phyloP scores from a whole-genome alignment of 2,329 filamentous ascomycete species.

The Paradendryphiella salina region DNA sequence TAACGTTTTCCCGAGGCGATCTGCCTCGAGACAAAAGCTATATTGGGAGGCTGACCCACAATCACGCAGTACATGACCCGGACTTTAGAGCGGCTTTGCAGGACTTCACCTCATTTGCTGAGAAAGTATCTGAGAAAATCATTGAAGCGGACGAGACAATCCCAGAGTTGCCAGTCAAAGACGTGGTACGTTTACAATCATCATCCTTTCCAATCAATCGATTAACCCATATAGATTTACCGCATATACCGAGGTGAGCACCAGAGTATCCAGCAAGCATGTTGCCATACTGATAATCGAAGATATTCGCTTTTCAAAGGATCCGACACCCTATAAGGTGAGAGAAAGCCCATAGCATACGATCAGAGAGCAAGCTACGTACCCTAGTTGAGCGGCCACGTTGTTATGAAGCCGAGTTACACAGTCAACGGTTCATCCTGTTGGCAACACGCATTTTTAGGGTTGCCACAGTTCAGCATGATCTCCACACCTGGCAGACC shows the following conservation, averaged over 20 bases:
- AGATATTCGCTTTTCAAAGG: conserved; percentile 81
- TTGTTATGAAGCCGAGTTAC: neutral
- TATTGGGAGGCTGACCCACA: conserved; percentile 16
- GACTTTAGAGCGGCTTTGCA: conserved; percentile 77
- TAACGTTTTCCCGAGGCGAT: neutral
- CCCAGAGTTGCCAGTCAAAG: conserved; percentile 82
- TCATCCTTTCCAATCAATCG: neutral
- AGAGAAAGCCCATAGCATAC: conserved; percentile 21
- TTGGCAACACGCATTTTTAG: too few relatives aligned
- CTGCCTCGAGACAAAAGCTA: neutral
- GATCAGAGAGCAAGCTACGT: neutral
- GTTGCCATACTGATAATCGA: conserved; percentile 2
- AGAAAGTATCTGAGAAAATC: conserved; percentile 70
- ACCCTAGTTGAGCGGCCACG: too few relatives aligned
- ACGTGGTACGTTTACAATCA: conserved; percentile 60
- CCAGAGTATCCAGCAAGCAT: neutral
- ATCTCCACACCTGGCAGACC: too few relatives aligned
- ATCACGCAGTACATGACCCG: conserved; percentile 68
- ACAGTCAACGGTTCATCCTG: too few relatives aligned
- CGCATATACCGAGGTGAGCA: conserved; percentile 71
- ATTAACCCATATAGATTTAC: conserved; percentile 60
- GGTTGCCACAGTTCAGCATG: too few relatives aligned
- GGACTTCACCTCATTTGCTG: conserved; percentile 81
- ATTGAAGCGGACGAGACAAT: conserved; percentile 76
- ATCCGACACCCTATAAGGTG: conserved; percentile 88